phyloP scores from a whole-genome alignment of 805 yeast genomes.

The Tetrapisispora phaffii region DNA sequence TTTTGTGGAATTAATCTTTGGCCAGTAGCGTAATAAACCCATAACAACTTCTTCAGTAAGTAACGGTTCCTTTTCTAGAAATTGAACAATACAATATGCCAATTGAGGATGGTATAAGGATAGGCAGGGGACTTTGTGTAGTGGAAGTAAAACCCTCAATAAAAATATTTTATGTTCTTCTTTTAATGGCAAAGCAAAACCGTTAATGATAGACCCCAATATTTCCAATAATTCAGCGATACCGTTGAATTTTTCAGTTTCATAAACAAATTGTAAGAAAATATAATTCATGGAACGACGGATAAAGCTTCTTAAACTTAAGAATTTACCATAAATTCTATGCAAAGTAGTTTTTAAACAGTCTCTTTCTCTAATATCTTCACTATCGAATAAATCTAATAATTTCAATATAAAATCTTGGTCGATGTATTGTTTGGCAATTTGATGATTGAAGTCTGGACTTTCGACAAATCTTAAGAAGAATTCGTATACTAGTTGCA shows the following conservation, averaged over 20 bases:
- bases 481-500: constrained; percentile 93
- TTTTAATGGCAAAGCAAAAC: constrained; percentile 92
- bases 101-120: constrained; percentile 92
- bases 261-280: constrained; percentile 86
- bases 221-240: constrained; percentile 91
- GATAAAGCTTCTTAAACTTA: constrained; percentile 80
- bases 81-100: constrained; percentile 94
- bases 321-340: constrained; percentile 89
- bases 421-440: constrained; percentile 89
- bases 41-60: constrained; percentile 93
- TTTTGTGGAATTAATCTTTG: constrained; percentile 87
- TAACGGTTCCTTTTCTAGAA: constrained; percentile 84
- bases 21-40: constrained; percentile 93
- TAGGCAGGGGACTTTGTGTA: constrained; percentile 84
- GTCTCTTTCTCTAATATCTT: constrained; percentile 94
- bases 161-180: constrained; percentile 93
- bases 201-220: constrained; percentile 91
- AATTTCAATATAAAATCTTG: constrained; percentile 75
- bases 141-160: constrained; percentile 75
- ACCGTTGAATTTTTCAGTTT: constrained; percentile 92
- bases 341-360: constrained; percentile 91
- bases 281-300: constrained; percentile 87
- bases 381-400: constrained; percentile 86
- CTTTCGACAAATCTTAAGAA: constrained; percentile 87
- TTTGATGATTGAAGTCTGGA: constrained; percentile 86